These are phyloP conservation scores for Claviceps maximensis DNA, from an alignment of 2,329 filamentous ascomycete species.

Conservation along the genomic window DNA sequence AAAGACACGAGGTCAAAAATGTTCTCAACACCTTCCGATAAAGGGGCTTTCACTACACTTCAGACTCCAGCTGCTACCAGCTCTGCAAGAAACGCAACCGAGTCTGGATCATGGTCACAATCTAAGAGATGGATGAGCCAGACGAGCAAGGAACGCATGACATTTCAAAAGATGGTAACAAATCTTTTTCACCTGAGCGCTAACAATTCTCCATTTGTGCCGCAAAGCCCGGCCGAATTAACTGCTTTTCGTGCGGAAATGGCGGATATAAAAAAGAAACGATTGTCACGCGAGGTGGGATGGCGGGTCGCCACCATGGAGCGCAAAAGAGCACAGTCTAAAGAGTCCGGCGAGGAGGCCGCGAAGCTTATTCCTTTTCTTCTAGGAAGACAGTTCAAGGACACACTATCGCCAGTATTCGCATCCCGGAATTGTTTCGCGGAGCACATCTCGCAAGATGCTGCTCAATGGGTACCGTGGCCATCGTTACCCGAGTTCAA, in stretches of 20 bases:
- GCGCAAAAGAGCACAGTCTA: slow-evolving; percentile 7
- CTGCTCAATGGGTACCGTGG: slow-evolving; percentile 16
- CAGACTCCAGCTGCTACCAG: not conserved
- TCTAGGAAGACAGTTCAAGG: slow-evolving; percentile 14
- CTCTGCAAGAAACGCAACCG: slow-evolving; percentile 1
- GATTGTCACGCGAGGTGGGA: slow-evolving; percentile 14
- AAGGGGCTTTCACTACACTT: slow-evolving; percentile 1
- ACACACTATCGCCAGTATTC: slow-evolving; percentile 21
- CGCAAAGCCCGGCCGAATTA: slow-evolving; percentile 21
- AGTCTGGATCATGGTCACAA: slow-evolving; percentile 22
- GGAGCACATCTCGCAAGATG: slow-evolving; percentile 7
- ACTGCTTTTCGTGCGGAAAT: slow-evolving; percentile 19
- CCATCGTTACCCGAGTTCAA: slow-evolving; percentile 23
- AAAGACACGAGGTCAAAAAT: not conserved
- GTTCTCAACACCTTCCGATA: not conserved
- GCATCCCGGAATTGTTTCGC: slow-evolving; percentile 21
- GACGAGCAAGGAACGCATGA: slow-evolving; percentile 19
- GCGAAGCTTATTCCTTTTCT: slow-evolving; percentile 12
- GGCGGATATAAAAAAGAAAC: slow-evolving; percentile 14
- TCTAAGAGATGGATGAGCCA: slow-evolving; percentile 27
- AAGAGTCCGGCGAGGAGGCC: not conserved
- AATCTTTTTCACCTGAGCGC: slow-evolving; percentile 23
- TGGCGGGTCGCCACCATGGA: slow-evolving; percentile 11
- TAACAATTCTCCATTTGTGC: slow-evolving; percentile 24
- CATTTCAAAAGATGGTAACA: slow-evolving; percentile 22